Evolutionary conservation across 352 stramenopile species (phyloP).

Genomic region (Phytophthora pinifolia): DNA sequence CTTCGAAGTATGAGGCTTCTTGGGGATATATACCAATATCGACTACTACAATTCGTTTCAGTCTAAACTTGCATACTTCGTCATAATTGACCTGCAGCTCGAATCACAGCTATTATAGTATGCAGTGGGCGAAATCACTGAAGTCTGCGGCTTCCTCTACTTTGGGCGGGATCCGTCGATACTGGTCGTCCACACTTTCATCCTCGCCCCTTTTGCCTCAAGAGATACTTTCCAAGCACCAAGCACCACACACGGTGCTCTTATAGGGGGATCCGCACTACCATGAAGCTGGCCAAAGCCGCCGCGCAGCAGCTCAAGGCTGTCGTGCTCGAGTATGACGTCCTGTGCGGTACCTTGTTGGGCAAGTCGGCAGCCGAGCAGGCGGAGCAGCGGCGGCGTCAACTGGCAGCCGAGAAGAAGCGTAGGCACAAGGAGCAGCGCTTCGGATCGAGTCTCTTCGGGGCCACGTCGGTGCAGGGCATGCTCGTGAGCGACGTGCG

Average conservation of each 20-base stretch:
- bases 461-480: constrained; percentile 31
- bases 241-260: constrained; percentile 11
- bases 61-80: constrained; percentile 22
- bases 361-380: constrained; percentile 42
- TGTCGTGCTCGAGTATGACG: constrained; percentile 78
- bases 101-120: too few species aligned
- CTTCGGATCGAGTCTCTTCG: constrained; percentile 30
- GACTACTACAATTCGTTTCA: constrained; percentile 28
- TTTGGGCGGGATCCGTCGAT: too few species aligned
- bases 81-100: constrained; percentile 31
- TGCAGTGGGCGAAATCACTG: too few species aligned
- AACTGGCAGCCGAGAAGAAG: constrained; percentile 17
- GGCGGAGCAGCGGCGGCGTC: constrained; percentile 30
- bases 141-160: too few species aligned
- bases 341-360: constrained; percentile 70
- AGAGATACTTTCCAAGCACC: constrained; percentile 1
- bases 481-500: constrained; percentile 73
- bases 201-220: too few species aligned
- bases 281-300: constrained; percentile 64
- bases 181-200: too few species aligned
- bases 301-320: constrained; percentile 71
- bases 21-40: constrained; percentile 27
- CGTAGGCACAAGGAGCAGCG: constrained; percentile 22
- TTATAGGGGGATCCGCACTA: constrained; percentile 15
- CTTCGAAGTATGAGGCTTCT: too few species aligned